phyloP scores from a whole-genome alignment of 306 rosid genomes.

The Crataegus laevigata region DNA sequence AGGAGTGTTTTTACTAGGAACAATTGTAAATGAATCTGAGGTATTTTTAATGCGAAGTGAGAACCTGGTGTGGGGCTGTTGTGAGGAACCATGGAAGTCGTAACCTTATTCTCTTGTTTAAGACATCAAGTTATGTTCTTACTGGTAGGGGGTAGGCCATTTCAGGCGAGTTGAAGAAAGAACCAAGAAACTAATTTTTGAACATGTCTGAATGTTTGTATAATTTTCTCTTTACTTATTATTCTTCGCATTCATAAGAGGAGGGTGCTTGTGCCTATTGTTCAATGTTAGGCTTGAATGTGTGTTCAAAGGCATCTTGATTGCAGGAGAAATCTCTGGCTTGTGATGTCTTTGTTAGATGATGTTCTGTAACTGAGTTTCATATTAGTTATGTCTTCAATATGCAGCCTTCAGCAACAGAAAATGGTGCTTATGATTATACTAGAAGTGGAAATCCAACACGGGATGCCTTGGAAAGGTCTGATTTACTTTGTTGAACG shows the following conservation, averaged over 20 bases:
- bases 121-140: background rate
- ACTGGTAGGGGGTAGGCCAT: background rate
- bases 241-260: background rate
- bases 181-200: background rate
- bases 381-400: background rate
- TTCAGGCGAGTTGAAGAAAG: background rate
- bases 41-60: background rate
- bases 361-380: background rate
- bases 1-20: background rate
- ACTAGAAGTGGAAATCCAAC: slow-evolving; percentile 97
- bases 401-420: slow-evolving; percentile 74
- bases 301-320: background rate
- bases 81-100: background rate
- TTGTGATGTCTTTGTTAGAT: background rate
- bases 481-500: slow-evolving; percentile 12
- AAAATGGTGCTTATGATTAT: slow-evolving; percentile 86
- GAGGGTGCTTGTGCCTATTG: background rate
- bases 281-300: background rate
- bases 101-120: background rate
- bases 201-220: background rate
- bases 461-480: slow-evolving; percentile 82
- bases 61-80: background rate
- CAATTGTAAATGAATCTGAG: background rate
- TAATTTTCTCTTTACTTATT: background rate
- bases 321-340: background rate